These are phyloP conservation scores for Aspergillus olivimuriae DNA, from an alignment of 495 filamentous ascomycete genomes.

Conservation along the genomic window DNA sequence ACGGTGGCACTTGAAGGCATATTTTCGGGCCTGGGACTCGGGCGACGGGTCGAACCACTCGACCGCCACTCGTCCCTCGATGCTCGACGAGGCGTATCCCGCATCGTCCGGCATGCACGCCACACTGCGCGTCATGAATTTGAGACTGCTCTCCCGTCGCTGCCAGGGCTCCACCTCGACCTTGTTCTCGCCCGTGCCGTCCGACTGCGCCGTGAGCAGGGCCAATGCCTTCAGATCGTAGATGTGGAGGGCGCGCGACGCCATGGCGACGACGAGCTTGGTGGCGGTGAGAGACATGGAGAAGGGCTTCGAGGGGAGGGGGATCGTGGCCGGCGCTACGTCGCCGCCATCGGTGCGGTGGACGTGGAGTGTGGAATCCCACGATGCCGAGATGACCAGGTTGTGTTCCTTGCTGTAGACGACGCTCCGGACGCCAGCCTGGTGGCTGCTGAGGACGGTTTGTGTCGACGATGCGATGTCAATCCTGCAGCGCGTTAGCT, in stretches of 20 bases:
- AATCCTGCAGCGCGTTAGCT: slow-evolving; percentile 45
- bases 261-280: slow-evolving; percentile 92
- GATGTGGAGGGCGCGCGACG: slow-evolving; percentile 82
- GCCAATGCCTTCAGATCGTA: slow-evolving; percentile 75
- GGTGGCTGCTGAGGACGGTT: slow-evolving; percentile 71
- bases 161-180: slow-evolving; percentile 76
- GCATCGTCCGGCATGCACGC: slow-evolving; percentile 96
- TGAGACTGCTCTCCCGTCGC: slow-evolving; percentile 80
- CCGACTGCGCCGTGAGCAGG: slow-evolving; percentile 43
- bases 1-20: slow-evolving; percentile 97
- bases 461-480: slow-evolving; percentile 66
- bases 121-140: slow-evolving; percentile 90
- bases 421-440: slow-evolving; percentile 70
- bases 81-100: slow-evolving; percentile 80
- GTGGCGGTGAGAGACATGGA: slow-evolving; percentile 73
- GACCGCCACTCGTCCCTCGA: slow-evolving; percentile 91
- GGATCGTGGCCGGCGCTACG: slow-evolving; percentile 49
- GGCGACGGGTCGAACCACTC: slow-evolving; percentile 92
- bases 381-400: slow-evolving; percentile 80
- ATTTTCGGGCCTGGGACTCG: slow-evolving; percentile 83
- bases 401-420: slow-evolving; percentile 72
- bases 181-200: slow-evolving; percentile 30
- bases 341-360: slow-evolving; percentile 54
- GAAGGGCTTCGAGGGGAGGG: slow-evolving; percentile 78
- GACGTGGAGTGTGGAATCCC: slow-evolving; percentile 86